These are phyloP conservation scores for Colletotrichum spinosum DNA, from an alignment of 2,329 filamentous ascomycete genomes.

Conservation along the genomic window DNA sequence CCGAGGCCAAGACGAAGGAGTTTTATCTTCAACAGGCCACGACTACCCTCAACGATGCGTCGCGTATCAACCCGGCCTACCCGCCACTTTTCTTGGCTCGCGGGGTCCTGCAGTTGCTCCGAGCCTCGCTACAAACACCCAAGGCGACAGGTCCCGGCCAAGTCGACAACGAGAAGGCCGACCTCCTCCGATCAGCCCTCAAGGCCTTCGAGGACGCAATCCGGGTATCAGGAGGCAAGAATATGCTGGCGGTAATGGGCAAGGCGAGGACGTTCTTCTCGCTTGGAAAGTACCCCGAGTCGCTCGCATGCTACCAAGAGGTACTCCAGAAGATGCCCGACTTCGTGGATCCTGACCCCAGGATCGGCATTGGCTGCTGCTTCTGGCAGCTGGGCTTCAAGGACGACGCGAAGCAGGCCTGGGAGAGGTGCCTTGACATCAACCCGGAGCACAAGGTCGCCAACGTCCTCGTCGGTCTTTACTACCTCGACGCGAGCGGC, in stretches of 20 bases:
- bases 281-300: slow-evolving; percentile 85
- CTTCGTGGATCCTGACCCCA: slow-evolving; percentile 90
- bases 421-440: slow-evolving; percentile 88
- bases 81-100: slow-evolving; percentile 91
- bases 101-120: slow-evolving; percentile 88
- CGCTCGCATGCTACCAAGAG: slow-evolving; percentile 87
- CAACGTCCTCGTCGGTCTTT: slow-evolving; percentile 89
- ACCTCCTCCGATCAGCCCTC: slow-evolving; percentile 84
- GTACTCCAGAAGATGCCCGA: slow-evolving; percentile 88
- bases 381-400: slow-evolving; percentile 97
- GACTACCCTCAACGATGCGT: slow-evolving; percentile 92
- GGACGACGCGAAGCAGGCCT: slow-evolving; percentile 89
- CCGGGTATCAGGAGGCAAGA: slow-evolving; percentile 84
- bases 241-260: slow-evolving; percentile 92
- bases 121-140: slow-evolving; percentile 84
- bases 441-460: slow-evolving; percentile 87
- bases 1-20: slow-evolving; percentile 90
- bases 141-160: slow-evolving; percentile 74
- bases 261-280: slow-evolving; percentile 90
- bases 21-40: slow-evolving; percentile 93
- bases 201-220: slow-evolving; percentile 97
- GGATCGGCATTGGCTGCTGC: slow-evolving; percentile 96
- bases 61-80: slow-evolving; percentile 90
- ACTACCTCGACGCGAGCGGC: slow-evolving; percentile 88
- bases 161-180: slow-evolving; percentile 78